phyloP scores from a whole-genome alignment of 805 yeast genomes.

The Myxozyma geophila region DNA sequence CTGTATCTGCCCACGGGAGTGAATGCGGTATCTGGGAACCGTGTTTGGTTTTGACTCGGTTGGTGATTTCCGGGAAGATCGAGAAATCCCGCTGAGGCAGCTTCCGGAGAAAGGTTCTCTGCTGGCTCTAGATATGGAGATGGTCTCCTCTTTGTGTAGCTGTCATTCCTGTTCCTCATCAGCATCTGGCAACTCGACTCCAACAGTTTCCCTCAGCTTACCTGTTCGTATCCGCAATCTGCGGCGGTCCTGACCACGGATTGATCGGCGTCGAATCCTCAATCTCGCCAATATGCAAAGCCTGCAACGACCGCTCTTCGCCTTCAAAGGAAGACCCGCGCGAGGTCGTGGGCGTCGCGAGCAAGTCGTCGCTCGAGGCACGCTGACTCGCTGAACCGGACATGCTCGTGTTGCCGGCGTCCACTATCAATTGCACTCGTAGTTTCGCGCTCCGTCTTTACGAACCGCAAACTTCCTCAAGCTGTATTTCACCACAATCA shows the following conservation, averaged over 20 bases:
- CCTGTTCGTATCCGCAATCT: neutral
- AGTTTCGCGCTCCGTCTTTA: neutral
- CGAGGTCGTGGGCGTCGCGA: slow-evolving; percentile 24
- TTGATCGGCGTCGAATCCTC: slow-evolving; percentile 4
- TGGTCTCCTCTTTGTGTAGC: slow-evolving; percentile 2
- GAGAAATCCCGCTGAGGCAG: neutral
- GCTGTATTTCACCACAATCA: neutral
- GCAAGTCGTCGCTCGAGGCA: slow-evolving; percentile 3
- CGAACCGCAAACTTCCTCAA: no score
- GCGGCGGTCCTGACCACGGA: slow-evolving; percentile 12
- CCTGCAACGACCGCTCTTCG: neutral
- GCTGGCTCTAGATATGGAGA: neutral
- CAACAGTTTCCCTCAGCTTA: neutral
- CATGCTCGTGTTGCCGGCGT: neutral
- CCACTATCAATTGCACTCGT: neutral
- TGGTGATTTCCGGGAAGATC: neutral
- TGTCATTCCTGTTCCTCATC: neutral
- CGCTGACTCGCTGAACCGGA: neutral
- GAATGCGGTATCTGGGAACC: slow-evolving; percentile 5
- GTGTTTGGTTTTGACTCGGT: neutral
- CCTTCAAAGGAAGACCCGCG: slow-evolving; percentile 18
- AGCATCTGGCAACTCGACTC: neutral
- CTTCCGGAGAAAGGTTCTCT: neutral
- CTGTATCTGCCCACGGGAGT: slow-evolving; percentile 21
- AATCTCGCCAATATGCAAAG: neutral